phyloP scores from a whole-genome alignment of 495 filamentous ascomycete species.

The Platismatia glauca region DNA sequence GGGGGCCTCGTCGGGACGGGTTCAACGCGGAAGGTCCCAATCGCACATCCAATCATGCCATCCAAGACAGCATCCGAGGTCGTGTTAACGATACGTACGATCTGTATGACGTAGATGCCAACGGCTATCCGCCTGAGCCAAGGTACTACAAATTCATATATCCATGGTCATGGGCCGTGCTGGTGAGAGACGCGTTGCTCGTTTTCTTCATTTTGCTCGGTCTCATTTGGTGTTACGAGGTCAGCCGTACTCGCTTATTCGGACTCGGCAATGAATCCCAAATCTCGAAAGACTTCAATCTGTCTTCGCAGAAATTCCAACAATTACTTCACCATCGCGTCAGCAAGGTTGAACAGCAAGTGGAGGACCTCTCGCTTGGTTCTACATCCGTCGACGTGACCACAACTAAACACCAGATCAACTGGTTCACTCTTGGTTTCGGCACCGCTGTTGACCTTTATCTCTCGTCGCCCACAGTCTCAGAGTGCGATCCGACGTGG shows the following conservation, averaged over 20 bases:
- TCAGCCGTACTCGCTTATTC: not conserved
- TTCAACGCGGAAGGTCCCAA: not conserved
- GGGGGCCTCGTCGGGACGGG: not conserved
- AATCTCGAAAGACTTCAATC: not conserved
- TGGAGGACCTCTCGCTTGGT: not conserved
- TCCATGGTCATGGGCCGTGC: not conserved
- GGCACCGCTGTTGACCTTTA: constrained; percentile 5
- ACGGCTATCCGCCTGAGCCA: not conserved
- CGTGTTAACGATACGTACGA: not conserved
- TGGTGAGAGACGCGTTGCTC: not conserved
- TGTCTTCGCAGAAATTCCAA: not conserved
- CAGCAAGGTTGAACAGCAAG: constrained; percentile 3
- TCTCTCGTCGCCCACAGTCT: constrained; percentile 15
- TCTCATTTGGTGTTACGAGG: not conserved
- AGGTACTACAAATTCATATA: not conserved
- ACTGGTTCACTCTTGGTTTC: constrained; percentile 16
- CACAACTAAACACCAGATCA: constrained; percentile 8
- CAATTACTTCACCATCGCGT: not conserved
- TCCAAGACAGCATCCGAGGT: not conserved
- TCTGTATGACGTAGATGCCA: not conserved
- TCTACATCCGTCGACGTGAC: not conserved
- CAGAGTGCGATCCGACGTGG: constrained; percentile 10
- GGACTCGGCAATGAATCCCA: not conserved
- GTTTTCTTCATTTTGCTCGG: not conserved
- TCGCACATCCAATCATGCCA: not conserved